These are phyloP conservation scores for Trichoderma semiorbis DNA, from an alignment of 2,329 filamentous ascomycete species.

Conservation along the genomic window DNA sequence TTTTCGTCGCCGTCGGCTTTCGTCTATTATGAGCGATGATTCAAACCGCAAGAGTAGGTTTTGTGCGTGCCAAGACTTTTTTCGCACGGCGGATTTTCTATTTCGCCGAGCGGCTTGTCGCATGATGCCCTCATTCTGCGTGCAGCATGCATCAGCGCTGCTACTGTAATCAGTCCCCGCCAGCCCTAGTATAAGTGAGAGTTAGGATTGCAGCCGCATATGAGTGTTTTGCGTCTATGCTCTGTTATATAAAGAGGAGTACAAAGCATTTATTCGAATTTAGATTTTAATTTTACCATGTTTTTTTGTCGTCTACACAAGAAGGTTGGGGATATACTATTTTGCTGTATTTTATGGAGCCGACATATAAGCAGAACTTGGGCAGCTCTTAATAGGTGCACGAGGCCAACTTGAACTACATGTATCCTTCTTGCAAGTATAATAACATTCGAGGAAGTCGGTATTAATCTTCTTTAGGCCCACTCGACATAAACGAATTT, in stretches of 20 bases:
- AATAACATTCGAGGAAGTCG: neutral
- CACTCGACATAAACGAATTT: neutral
- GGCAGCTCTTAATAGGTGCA: too few relatives aligned
- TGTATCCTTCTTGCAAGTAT: neutral
- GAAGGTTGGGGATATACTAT: neutral
- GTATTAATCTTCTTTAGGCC: neutral
- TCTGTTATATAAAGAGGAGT: too few relatives aligned
- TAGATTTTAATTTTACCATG: neutral
- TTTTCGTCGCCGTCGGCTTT: slow-evolving; percentile 35
- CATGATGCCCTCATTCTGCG: neutral
- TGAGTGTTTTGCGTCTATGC: too few relatives aligned
- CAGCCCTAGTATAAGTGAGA: neutral
- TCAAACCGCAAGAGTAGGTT: slow-evolving; percentile 36
- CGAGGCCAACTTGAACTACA: too few relatives aligned
- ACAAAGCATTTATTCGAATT: neutral
- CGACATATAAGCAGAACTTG: neutral
- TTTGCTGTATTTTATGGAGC: neutral
- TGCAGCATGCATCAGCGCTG: neutral
- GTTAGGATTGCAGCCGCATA: too few relatives aligned
- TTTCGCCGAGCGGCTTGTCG: slow-evolving; percentile 15
- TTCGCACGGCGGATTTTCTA: slow-evolving; percentile 24
- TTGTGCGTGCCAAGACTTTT: slow-evolving; percentile 48
- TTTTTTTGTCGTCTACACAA: neutral
- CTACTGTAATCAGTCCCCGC: neutral
- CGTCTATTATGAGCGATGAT: slow-evolving; percentile 31